Evolutionary conservation across 2,329 filamentous ascomycete genomes (phyloP), one percentile per base, ranked within the genome.

Genomic region (Colletotrichum eleusines): DNA sequence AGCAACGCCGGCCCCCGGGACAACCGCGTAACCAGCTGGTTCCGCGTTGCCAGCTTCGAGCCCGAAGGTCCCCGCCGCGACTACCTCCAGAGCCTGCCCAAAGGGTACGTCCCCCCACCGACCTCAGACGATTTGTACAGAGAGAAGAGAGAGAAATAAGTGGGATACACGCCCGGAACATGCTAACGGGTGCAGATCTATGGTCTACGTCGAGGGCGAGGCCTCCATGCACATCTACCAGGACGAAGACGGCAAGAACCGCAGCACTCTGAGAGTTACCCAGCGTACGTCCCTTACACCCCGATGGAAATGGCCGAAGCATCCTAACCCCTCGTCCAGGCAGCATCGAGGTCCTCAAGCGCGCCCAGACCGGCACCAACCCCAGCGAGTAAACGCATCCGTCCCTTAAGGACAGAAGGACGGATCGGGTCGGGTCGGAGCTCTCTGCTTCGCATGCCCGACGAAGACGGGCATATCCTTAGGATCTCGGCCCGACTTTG

Each of bases 141-240:
- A 51, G n/a, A 12, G 20, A 8, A 20, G 40, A 44, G 14, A 44
- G 42, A 44, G 18, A 44, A 18, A 44, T 18, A 44, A 12, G 14
- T 18, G 9, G 42, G 14, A 12, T 23, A 46, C 44, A 23, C n/a
- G 9, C 3, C 23, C 9, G 3, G 40, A n/a, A 9, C 11, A 23
- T 20, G 50, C 69, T 63, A 66, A 68, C 64, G 63, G 64, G 8
- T 53, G 18, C 76, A 97, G 95, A 72, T 88, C 94, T 18, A 84
- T 94, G 61, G 86, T 99, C 73, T 94, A 89, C 77, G 85, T 98
- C 60, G 95, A 98, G 81, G 95, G 92, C 54, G 94, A 98, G 72
- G 92, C 91, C 72, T 84, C 83, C 74, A 90, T 95, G 83, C 86
- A 83, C 75, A 84, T 81, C 54, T 95, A 89, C 79, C 88, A 92